Evolutionary conservation across 768 basidiomycete species (phyloP).

Genomic region (Pleurotus platypus): DNA sequence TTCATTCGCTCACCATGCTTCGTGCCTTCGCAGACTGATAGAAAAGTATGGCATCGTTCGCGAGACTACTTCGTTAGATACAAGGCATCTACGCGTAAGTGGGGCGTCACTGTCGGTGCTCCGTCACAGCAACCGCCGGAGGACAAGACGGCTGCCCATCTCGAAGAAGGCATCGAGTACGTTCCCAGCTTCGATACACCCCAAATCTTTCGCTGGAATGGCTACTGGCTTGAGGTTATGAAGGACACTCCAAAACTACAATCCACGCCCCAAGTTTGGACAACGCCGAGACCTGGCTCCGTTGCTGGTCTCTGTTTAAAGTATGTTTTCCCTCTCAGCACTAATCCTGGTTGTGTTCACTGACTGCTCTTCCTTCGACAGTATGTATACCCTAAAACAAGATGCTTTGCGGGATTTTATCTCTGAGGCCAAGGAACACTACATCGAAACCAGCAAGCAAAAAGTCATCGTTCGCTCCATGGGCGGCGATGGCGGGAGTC

Average conservation of each 20-base stretch:
- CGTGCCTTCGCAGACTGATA: slow-evolving; percentile 28
- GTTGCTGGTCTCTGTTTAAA: background rate
- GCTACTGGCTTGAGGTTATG: slow-evolving; percentile 37
- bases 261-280: background rate
- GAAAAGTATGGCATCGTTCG: slow-evolving; percentile 39
- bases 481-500: background rate
- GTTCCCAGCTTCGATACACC: slow-evolving; percentile 36
- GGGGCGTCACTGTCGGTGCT: slow-evolving; percentile 26
- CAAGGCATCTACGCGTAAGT: slow-evolving; percentile 34
- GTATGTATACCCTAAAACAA: background rate
- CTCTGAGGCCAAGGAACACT: slow-evolving; percentile 3
- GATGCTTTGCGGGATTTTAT: background rate
- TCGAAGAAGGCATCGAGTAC: slow-evolving; percentile 34
- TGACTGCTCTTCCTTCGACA: background rate
- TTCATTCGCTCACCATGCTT: no score
- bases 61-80: slow-evolving; percentile 37
- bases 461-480: slow-evolving; percentile 3
- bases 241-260: background rate
- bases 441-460: slow-evolving; percentile 4
- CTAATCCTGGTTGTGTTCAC: no score
- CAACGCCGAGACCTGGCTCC: background rate
- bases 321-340: background rate
- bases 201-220: slow-evolving; percentile 42
- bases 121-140: no score
- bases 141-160: slow-evolving; percentile 6